Evolutionary conservation across 352 stramenopile species (phyloP).

Genomic region (Phytophthora cryptogea): DNA sequence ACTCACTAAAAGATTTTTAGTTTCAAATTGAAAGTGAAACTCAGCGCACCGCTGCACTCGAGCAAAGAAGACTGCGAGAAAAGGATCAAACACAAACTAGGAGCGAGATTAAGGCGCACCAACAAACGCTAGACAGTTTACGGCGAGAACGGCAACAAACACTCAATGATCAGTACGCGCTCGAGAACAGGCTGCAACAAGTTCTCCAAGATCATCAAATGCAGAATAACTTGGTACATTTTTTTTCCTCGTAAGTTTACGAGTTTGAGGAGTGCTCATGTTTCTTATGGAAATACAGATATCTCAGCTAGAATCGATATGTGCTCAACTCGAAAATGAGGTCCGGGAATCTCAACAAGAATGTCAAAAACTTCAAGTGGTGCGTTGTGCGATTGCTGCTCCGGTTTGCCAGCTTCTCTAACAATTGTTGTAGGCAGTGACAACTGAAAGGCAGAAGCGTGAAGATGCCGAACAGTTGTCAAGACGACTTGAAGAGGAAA

Average conservation of each 20-base stretch:
- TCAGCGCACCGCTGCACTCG: constrained; percentile 34
- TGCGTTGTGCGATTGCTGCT: constrained; percentile 2
- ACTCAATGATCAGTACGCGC: constrained; percentile 23
- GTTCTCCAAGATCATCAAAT: constrained; percentile 32
- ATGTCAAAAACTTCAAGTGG: constrained; percentile 28
- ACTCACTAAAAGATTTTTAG: constrained; percentile 12
- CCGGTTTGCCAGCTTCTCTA: neutral
- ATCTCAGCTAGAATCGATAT: constrained; percentile 30
- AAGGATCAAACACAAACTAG: constrained; percentile 38
- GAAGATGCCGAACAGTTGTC: constrained; percentile 19
- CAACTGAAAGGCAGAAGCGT: constrained; percentile 17
- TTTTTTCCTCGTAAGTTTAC: neutral
- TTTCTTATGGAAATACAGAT: constrained; percentile 13
- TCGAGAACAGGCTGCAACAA: constrained; percentile 34
- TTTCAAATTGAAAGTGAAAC: constrained; percentile 41
- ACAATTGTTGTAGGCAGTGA: constrained; percentile 10
- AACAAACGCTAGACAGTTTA: constrained; percentile 36
- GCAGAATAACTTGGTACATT: constrained; percentile 21
- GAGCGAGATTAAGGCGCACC: constrained; percentile 22
- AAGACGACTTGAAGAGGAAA: constrained; percentile 41
- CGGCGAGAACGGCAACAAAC: constrained; percentile 34
- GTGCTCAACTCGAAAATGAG: constrained; percentile 20
- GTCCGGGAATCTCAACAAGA: constrained; percentile 14
- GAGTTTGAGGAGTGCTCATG: neutral
- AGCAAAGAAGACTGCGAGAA: constrained; percentile 48